Base-by-base conservation (phyloP, 768 basidiomycete species). In the Lactarius quietus region DNA sequence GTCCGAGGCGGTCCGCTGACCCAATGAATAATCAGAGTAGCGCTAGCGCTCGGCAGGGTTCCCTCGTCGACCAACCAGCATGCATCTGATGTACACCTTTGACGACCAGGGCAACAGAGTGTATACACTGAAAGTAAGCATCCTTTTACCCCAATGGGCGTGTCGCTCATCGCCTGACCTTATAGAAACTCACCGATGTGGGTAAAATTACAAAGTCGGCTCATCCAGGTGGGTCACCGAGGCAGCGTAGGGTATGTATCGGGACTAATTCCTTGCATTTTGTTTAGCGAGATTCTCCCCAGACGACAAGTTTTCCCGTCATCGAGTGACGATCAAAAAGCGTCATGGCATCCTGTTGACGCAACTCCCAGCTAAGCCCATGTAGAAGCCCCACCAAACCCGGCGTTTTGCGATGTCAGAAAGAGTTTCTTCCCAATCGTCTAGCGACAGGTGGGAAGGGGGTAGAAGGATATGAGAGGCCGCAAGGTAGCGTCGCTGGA, bases 221-320 rank as follows among this genome's bases (percentile, higher is more conserved):
- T 15, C 96, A 98, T 77, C 96, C 97, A 77, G 95, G 95, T 97
- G 75, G 65, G 84, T 74, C 28, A 29, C 14, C 28, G 23, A 39
- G 28, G 43, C n/a, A 20, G 43, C n/a, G 43, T 10, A 45, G 28
- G 52, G 26, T 6, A 8, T 54, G 8, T 10, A 20, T 63, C 23
- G 62, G 48, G 14, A 6, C 45, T 63, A 43, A 56, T 31, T 43
- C 52, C 63, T 33, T 28, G 23, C 33, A n/a, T 52, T 39, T 8
- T 51, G 9, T n/a, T 14, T 64, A 97, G 96, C 96, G 18, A 94
- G 97, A 45, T 98, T 98, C 79, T 98, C 96, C 17, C 96, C 96
- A 14, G 97, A 99, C 76, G 96, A 98, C 85, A 98, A 98, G 80
- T 98, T 96, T 79, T 96, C 95, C 67, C 85, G 95, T 68, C 96